Evolutionary conservation across 768 basidiomycete species (phyloP).

Genomic region (Punctularia strigosozonata): DNA sequence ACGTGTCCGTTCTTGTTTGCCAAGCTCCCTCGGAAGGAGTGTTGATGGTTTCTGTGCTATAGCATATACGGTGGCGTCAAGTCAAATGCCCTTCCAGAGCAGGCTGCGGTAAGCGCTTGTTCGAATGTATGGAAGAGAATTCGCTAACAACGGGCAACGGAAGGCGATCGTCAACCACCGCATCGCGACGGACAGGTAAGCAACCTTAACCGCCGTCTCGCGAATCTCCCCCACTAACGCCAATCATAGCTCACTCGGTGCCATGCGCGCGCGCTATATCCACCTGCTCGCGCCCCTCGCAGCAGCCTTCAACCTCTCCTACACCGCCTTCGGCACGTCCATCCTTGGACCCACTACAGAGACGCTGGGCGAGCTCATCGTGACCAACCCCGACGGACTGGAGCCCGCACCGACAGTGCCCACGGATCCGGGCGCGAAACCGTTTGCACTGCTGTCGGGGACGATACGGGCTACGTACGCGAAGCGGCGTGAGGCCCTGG

Average conservation of each 20-base stretch:
- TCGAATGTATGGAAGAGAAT: too few relatives aligned
- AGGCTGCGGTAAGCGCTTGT: too few relatives aligned
- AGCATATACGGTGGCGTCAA: slow-evolving; percentile 34
- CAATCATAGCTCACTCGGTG: slow-evolving; percentile 17
- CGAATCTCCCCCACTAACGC: not conserved
- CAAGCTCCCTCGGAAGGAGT: too few relatives aligned
- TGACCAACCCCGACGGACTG: slow-evolving; percentile 25
- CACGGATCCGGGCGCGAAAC: slow-evolving; percentile 17
- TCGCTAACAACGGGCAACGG: too few relatives aligned
- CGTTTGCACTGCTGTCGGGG: slow-evolving; percentile 29
- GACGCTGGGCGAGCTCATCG: slow-evolving; percentile 22
- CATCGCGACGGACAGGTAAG: slow-evolving; percentile 16
- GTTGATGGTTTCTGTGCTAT: too few relatives aligned
- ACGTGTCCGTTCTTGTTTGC: too few relatives aligned
- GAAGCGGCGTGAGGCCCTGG: slow-evolving; percentile 15
- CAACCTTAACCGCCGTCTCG: not conserved
- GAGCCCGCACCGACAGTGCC: slow-evolving; percentile 33
- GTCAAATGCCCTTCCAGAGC: slow-evolving; percentile 33
- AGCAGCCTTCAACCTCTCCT: slow-evolving; percentile 25
- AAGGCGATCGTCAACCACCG: slow-evolving; percentile 15
- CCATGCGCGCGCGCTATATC: slow-evolving; percentile 18
- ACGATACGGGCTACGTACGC: slow-evolving; percentile 27
- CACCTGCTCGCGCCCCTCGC: slow-evolving; percentile 17
- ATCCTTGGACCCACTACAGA: slow-evolving; percentile 12
- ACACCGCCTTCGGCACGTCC: slow-evolving; percentile 26